Conservation (phyloP, 2,329 filamentous ascomycete species). For the Graphiopsis chlorocephala region DNA sequence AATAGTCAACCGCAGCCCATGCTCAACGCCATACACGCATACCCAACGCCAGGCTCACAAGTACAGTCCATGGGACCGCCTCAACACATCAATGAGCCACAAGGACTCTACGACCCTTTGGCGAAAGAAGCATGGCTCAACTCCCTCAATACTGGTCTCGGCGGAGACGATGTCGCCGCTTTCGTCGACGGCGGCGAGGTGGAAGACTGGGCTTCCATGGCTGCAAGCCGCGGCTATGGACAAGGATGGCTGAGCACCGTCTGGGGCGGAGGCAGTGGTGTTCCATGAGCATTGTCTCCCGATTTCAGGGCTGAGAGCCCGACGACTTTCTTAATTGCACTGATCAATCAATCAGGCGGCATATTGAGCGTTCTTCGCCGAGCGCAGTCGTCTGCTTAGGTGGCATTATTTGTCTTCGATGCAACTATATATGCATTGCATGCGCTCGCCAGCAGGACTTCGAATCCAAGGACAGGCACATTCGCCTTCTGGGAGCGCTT, state of each 20-base stretch:
- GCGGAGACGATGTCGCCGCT: constrained; percentile 41
- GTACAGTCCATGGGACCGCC: constrained; percentile 13
- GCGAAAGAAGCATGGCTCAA: constrained; percentile 37
- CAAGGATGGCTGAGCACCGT: constrained; percentile 33
- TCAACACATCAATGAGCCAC: constrained; percentile 15
- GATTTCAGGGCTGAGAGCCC: neutral
- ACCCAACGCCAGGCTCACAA: constrained; percentile 12
- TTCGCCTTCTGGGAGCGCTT: no score
- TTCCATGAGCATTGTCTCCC: neutral
- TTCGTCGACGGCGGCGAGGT: constrained; percentile 40
- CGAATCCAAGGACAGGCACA: no score
- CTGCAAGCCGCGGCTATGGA: constrained; percentile 22
- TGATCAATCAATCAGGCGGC: neutral
- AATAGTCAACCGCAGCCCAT: neutral
- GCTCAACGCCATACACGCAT: constrained; percentile 1
- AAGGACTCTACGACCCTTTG: constrained; percentile 26
- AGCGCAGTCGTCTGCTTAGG: neutral
- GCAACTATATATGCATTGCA: neutral
- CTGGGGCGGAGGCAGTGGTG: constrained; percentile 22
- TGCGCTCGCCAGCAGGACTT: neutral
- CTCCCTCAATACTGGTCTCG: constrained; percentile 36
- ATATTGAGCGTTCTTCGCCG: neutral
- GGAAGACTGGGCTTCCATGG: constrained; percentile 33
- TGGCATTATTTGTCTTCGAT: neutral
- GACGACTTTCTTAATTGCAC: neutral